Evolutionary conservation across 768 basidiomycete species (phyloP), one percentile per base, ranked within the genome.

Genomic region (Lactarius psammicola): DNA sequence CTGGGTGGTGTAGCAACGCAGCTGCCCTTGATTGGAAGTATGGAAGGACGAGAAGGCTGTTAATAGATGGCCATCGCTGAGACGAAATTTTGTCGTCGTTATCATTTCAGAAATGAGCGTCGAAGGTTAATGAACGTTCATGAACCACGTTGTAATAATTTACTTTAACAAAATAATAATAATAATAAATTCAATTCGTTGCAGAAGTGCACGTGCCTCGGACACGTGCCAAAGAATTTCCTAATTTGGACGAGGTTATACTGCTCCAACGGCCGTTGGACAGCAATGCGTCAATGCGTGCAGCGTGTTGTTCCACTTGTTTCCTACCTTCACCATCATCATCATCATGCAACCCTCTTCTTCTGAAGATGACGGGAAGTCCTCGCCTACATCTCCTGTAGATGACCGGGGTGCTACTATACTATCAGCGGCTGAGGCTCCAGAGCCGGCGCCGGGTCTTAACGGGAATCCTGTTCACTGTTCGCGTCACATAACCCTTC

Each of bases 381-480:
- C 67, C 20, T 76, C 77, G 11, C 76, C 76, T 5, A 72, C 74
- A 31, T 81, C 80, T 10, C 79, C 84, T 8, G 78, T 76, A 55
- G 90, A 90, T 63, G 88, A 90, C 30, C 88, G 87, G 8, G 90
- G 90, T 72, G 74, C 73, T 46, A 65, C 66, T 31, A 63, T 82
- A 2, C 71, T 82, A 62, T 84, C 80, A 30, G 78, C 80, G 68
- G 75, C 76, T 44, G 75, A 79, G 67, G 65, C 17, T 59, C 77
- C 80, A 63, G 88, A 89, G 70, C 89, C 89, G n/a, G 81, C 78
- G 60, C 90, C 90, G 61, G 91, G 91, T 40, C 66, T 92, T 30
- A 77, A 87, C 75, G 91, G 91, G 30, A 77, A 81, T 38, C 91
- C 92, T 51, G 90, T 94, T 64, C 83, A 89, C 71, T 94, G 92